Evolutionary conservation across 2,329 filamentous ascomycete species (phyloP), one percentile per base, ranked within the genome.

Genomic region (Mollisia scopiformis): DNA sequence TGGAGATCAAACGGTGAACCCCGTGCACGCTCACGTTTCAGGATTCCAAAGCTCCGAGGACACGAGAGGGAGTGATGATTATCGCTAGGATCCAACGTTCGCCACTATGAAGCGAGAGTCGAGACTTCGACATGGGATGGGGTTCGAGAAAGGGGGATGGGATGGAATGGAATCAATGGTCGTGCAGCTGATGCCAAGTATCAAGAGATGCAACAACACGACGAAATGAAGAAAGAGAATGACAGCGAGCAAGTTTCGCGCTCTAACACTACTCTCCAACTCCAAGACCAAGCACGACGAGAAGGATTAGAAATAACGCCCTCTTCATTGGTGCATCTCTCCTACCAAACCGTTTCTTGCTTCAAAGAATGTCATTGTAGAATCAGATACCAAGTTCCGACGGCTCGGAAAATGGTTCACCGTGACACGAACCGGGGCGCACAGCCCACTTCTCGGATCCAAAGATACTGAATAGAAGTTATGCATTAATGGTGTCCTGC

Each of bases 401-500:
- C 6, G 31, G 31, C 19, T 39, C 37, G 37, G 37, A 6, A 39
- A 39, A 39, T n/a, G 37, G 7, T 39, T 39, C n/a, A 21, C n/a
- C 39, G 39, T 43, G 43, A 47, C 23, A 47, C 43, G 16, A 28
- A 47, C 14, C 39, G 23, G 8, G 19, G n/a, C n/a, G n/a, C 43
- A 47, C 43, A 47, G 23, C 43, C 43, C 23, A n/a, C 6, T 27
- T 28, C 43, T 47, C 43, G 21, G 11, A 47, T 27, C 43, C 43
- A 47, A 27, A 23, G n/a, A 27, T 21, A 27, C 10, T n/a, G 43
- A 47, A 47, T 47, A 47, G 43, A 47, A 47, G 21, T 47, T 47
- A 47, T 47, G 43, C 25, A 47, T 47, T 47, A 47, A 47, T 47
- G n/a, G n/a, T 47, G 25, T 47, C 25, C 23, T 47, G 43, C 43